Percentiles rank a stretch among this genome's conserved stretches.
These are phyloP conservation scores for Eremothecium gossypii DNA, from an alignment of 1,139 yeast genomes.

Conservation along the genomic window DNA sequence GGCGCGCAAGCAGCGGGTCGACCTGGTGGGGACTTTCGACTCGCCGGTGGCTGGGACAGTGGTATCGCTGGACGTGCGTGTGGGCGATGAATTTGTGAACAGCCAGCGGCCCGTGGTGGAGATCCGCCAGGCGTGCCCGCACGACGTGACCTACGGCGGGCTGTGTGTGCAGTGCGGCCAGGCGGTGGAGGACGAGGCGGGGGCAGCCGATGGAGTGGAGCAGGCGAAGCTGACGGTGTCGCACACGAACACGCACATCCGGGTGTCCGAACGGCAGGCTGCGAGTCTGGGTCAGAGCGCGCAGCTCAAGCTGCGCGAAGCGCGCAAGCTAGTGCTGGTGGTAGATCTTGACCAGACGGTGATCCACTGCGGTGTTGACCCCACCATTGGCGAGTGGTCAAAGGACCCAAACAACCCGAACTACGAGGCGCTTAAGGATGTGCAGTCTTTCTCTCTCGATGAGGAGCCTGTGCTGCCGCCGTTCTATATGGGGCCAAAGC, in stretches of 20 bases:
- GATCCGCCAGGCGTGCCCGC: constrained; percentile 78
- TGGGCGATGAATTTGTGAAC: constrained; percentile 53
- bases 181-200: constrained; percentile 71
- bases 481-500: constrained; percentile 46
- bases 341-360: constrained; percentile 97
- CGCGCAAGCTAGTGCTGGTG: constrained; percentile 70
- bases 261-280: constrained; percentile 81
- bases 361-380: constrained; percentile 95
- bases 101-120: constrained; percentile 42
- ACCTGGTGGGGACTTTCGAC: constrained; percentile 64
- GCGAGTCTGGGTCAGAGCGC: constrained; percentile 66
- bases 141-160: constrained; percentile 93
- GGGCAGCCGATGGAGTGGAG: constrained; percentile 16
- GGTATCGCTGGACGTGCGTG: constrained; percentile 39
- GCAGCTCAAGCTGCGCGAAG: constrained; percentile 50
- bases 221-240: constrained; percentile 49
- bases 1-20: constrained; percentile 37
- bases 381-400: constrained; percentile 96
- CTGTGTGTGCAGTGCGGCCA: constrained; percentile 91
- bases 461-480: constrained; percentile 62
- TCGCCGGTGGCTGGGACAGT: constrained; percentile 74
- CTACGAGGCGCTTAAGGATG: constrained; percentile 76
- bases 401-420: constrained; percentile 77
- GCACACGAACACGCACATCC: constrained; percentile 80
- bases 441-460: constrained; percentile 62